Percentiles rank a stretch among this genome's conserved stretches.
These are phyloP conservation scores for Psilocybe sp. DNA, from an alignment of 768 basidiomycete genomes.

Conservation along the genomic window DNA sequence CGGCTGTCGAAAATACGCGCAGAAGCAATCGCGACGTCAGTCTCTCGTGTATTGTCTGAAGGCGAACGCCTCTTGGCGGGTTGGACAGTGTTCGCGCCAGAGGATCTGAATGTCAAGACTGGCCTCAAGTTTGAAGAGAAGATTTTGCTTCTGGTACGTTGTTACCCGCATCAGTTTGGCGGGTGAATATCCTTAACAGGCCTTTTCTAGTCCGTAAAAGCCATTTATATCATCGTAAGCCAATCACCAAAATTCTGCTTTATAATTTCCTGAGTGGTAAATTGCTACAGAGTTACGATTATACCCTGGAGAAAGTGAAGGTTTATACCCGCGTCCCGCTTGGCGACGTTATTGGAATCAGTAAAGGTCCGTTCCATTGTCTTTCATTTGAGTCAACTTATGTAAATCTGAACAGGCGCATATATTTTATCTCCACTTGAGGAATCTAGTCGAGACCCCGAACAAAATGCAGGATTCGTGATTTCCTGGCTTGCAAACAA, in stretches of 20 bases:
- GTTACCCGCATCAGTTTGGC: background rate
- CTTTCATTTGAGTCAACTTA: slow-evolving; percentile 2
- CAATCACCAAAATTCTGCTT: no score
- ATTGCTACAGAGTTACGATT: slow-evolving; percentile 78
- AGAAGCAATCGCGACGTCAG: slow-evolving; percentile 89
- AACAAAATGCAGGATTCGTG: slow-evolving; percentile 86
- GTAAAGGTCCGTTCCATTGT: slow-evolving; percentile 57
- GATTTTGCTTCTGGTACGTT: slow-evolving; percentile 77
- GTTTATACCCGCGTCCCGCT: slow-evolving; percentile 88
- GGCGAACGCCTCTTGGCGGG: slow-evolving; percentile 78
- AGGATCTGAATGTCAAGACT: slow-evolving; percentile 66
- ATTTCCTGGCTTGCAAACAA: slow-evolving; percentile 74
- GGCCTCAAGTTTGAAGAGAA: slow-evolving; percentile 93
- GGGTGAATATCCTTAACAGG: background rate
- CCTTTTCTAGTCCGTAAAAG: slow-evolving; percentile 35
- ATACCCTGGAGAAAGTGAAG: slow-evolving; percentile 88
- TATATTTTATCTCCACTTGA: slow-evolving; percentile 95
- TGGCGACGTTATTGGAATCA: slow-evolving; percentile 70
- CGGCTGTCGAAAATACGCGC: slow-evolving; percentile 85
- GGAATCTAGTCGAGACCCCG: slow-evolving; percentile 83
- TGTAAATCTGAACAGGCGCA: slow-evolving; percentile 52
- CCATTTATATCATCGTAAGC: slow-evolving; percentile 79
- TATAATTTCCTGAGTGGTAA: background rate
- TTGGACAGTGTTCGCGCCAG: slow-evolving; percentile 91
- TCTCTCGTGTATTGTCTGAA: slow-evolving; percentile 70